phyloP scores from a whole-genome alignment of 202 grass and related monocot genomes.

The Setaria italica region DNA sequence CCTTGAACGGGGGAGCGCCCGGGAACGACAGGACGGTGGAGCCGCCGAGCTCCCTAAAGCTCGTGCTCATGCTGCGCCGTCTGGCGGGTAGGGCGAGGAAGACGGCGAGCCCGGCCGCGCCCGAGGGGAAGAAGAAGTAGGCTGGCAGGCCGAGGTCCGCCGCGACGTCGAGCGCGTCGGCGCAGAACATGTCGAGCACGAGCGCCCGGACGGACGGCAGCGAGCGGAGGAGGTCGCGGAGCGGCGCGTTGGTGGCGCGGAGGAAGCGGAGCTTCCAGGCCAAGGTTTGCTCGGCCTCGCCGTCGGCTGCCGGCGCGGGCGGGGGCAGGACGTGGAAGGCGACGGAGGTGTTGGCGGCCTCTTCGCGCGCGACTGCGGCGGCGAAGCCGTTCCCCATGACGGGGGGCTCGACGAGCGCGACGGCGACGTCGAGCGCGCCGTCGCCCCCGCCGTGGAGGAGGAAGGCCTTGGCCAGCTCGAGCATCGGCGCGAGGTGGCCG shows the following conservation, averaged over 20 bases:
- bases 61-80: background rate
- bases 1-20: slow-evolving; percentile 2
- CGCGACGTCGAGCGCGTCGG: slow-evolving; percentile 19
- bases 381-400: background rate
- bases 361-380: background rate
- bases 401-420: background rate
- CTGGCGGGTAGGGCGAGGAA: background rate
- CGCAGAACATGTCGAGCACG: slow-evolving; percentile 34
- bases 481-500: slow-evolving; percentile 16
- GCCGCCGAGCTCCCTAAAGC: background rate
- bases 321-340: slow-evolving; percentile 4
- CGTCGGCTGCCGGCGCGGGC: background rate
- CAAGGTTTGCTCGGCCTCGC: background rate
- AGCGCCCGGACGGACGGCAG: background rate
- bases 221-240: slow-evolving; percentile 25
- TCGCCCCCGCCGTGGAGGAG: background rate
- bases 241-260: slow-evolving; percentile 4
- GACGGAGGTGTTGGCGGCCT: background rate
- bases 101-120: background rate
- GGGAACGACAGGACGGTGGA: background rate
- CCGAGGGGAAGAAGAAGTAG: background rate
- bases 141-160: background rate
- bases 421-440: background rate
- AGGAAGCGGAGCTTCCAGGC: background rate
- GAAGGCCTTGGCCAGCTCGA: background rate